A percentile compares a stretch with the other conserved stretches of the same genome.
phyloP scores from a whole-genome alignment of 176 grass and related monocot species.

The Carex scoparia region DNA sequence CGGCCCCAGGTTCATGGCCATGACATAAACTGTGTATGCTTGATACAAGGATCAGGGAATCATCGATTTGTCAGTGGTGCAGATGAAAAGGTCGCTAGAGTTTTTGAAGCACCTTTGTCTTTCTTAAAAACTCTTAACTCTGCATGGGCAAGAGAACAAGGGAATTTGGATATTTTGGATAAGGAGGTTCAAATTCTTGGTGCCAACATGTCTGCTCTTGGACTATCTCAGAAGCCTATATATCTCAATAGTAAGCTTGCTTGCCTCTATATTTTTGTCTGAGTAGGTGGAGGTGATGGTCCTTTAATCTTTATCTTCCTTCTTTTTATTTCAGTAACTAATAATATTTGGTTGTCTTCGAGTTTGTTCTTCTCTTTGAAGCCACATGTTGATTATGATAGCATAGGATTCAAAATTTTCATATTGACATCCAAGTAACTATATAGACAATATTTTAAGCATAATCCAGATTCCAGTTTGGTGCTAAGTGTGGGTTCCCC shows the following conservation, averaged over 20 bases:
- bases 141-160: constrained; percentile 55
- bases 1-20: constrained; percentile 85
- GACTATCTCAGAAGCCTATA: constrained; percentile 93
- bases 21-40: constrained; percentile 82
- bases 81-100: constrained; percentile 96
- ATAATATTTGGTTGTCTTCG: neutral
- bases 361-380: neutral
- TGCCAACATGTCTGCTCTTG: constrained; percentile 99
- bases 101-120: constrained; percentile 90
- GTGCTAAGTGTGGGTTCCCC: neutral
- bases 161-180: constrained; percentile 40
- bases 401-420: constrained; percentile 28
- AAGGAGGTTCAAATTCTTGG: constrained; percentile 72
- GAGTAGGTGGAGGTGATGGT: neutral
- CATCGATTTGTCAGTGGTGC: constrained; percentile 85
- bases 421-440: neutral
- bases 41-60: constrained; percentile 71
- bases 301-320: neutral
- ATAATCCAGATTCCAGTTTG: neutral
- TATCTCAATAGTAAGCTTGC: constrained; percentile 68
- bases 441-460: neutral
- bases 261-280: neutral
- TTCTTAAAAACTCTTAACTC: constrained; percentile 80
- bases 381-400: neutral
- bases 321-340: constrained; percentile 5